Evolutionary conservation across 306 rosid genomes (phyloP).

Genomic region (Cicer chorassanicum): DNA sequence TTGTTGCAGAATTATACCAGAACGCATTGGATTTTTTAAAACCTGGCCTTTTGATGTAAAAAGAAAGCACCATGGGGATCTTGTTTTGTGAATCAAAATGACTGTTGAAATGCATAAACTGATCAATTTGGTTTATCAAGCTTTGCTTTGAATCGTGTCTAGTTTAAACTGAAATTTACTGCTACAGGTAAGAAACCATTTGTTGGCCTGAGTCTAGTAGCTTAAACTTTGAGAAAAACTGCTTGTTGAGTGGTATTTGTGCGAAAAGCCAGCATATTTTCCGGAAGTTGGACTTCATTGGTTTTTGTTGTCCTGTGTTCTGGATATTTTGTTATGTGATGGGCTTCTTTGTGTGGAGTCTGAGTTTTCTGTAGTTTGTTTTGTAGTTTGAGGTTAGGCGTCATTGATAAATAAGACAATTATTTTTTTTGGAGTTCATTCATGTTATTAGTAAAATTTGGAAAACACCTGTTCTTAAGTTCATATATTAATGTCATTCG

Average conservation of each 20-base stretch:
- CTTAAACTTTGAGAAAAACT: neutral
- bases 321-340: neutral
- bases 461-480: conserved; percentile 14
- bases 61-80: neutral
- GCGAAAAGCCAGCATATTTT: neutral
- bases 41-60: conserved; percentile 16
- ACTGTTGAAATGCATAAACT: conserved; percentile 6
- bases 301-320: conserved; percentile 9
- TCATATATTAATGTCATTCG: conserved; percentile 36
- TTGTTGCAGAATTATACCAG: neutral
- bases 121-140: neutral
- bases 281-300: neutral
- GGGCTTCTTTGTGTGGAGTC: conserved; percentile 13
- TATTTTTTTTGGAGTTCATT: conserved; percentile 14
- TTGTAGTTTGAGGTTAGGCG: neutral
- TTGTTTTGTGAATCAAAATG: neutral
- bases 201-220: neutral
- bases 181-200: conserved; percentile 16
- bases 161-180: conserved; percentile 5
- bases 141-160: conserved; percentile 2
- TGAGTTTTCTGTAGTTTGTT: conserved; percentile 6
- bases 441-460: conserved; percentile 32
- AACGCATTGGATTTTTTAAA: conserved; percentile 24
- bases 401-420: neutral
- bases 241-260: neutral